phyloP scores from a whole-genome alignment of 2,329 filamentous ascomycete species.

The Neodidymelliopsis sp. region DNA sequence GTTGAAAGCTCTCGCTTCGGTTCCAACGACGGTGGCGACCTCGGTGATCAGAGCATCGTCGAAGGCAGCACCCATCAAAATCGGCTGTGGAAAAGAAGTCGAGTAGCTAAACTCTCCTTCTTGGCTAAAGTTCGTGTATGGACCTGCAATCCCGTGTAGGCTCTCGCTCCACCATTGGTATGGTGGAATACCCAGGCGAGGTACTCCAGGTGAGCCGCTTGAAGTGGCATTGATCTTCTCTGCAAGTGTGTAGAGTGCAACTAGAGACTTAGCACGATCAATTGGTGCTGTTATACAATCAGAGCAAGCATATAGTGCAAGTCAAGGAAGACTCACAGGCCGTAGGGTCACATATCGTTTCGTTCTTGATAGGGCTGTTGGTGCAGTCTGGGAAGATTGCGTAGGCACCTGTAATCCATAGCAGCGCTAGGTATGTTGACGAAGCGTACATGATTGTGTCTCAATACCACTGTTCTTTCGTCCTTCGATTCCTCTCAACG shows the following conservation, averaged over 20 bases:
- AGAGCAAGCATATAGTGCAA: background rate
- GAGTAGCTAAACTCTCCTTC: constrained; percentile 66
- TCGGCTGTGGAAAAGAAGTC: constrained; percentile 72
- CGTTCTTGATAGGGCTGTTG: constrained; percentile 59
- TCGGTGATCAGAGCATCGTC: constrained; percentile 67
- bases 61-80: constrained; percentile 68
- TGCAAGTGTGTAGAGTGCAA: constrained; percentile 37
- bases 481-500: background rate
- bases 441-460: constrained; percentile 21
- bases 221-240: constrained; percentile 63
- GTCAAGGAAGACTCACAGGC: constrained; percentile 31
- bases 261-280: constrained; percentile 34
- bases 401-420: constrained; percentile 22
- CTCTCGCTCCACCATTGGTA: constrained; percentile 66
- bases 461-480: background rate
- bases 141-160: constrained; percentile 67
- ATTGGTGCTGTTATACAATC: constrained; percentile 25
- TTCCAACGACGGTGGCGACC: constrained; percentile 65
- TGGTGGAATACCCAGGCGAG: constrained; percentile 63
- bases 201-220: constrained; percentile 50
- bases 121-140: constrained; percentile 64
- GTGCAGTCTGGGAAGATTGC: constrained; percentile 59
- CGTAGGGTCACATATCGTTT: constrained; percentile 60
- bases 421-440: constrained; percentile 13
- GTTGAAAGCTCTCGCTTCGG: constrained; percentile 70